Evolutionary conservation across 2,329 filamentous ascomycete species (phyloP), one percentile per base, ranked within the genome.

Genomic region (Pestalotiopsis sp.): DNA sequence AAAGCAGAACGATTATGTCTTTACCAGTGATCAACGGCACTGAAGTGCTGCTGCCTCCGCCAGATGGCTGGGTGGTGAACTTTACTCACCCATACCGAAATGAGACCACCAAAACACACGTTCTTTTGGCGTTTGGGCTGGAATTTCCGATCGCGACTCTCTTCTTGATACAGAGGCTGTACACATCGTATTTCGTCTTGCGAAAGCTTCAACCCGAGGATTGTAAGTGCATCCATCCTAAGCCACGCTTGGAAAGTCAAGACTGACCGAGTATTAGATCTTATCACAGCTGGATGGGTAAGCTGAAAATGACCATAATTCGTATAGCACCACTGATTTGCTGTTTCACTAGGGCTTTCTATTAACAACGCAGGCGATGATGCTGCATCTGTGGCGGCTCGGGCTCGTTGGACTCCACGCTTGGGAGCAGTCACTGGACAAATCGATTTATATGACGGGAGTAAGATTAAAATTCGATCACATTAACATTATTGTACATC

Each of bases 121-220:
- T 41, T n/a, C 17, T 13, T n/a, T 60, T 63, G 39, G 68, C 71
- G 13, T 69, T 67, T 31, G 69, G 65, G 23, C 45, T 72, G 20
- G 65, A 59, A 12, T 68, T 60, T 20, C 39, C 65, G 36, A 39
- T 72, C n/a, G 69, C 69, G 3, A 65, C 70, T n/a, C 25, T 71
- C 12, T 68, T 70, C n/a, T n/a, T 72, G 20, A 65, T 27, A 31
- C 70, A 72, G 65, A 67, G 70, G 6, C 20, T 69, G n/a, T 72
- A 72, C 17, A 71, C 69, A 31, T 69, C 71, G 49, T 25, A 65
- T 1, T 68, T 31, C 2, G 41, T 72, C n/a, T 23, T 68, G 12
- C 63, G 64, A n/a, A 55, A 58, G 14, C 65, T 71, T 25, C 62
- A 39, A 17, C 52, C 31, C 27, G 62, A 65, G 45, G 62, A 65